A percentile compares a stretch with the other conserved stretches of the same genome.
Conservation (phyloP, 176 grass and related monocot species). For the Pharus latifolius region DNA sequence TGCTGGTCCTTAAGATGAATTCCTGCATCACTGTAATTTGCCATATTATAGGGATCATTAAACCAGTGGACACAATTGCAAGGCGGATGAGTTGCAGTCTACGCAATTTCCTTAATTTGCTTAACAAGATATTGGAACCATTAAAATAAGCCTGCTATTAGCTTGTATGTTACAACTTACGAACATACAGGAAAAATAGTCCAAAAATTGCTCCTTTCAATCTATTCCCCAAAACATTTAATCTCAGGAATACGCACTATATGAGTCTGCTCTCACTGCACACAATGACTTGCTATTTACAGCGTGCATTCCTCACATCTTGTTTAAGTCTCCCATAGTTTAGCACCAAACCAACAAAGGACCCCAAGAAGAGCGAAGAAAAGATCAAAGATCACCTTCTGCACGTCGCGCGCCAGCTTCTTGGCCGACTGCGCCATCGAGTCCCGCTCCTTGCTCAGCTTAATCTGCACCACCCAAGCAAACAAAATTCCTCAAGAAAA, state of each 20-base stretch:
- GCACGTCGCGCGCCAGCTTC: conserved; percentile 66
- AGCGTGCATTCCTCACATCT: too few species aligned
- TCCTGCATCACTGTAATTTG: not conserved
- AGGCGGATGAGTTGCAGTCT: not conserved
- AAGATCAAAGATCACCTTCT: conserved; percentile 38
- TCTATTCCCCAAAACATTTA: too few species aligned
- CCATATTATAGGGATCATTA: not conserved
- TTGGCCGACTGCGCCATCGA: conserved; percentile 62
- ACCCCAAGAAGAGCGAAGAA: not conserved
- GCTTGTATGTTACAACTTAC: too few species aligned
- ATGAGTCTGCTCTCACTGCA: too few species aligned
- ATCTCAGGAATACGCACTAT: too few species aligned
- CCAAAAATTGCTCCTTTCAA: too few species aligned
- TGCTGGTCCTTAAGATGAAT: not conserved
- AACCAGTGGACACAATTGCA: not conserved
- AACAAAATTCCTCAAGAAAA: not conserved
- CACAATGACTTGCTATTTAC: too few species aligned
- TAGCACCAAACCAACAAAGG: not conserved
- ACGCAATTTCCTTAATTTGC: not conserved
- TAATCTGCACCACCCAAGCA: conserved; percentile 39
- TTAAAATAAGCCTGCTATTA: too few species aligned
- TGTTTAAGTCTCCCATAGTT: too few species aligned
- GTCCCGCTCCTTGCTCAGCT: conserved; percentile 70
- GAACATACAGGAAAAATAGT: too few species aligned
- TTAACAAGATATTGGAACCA: too few species aligned